Evolutionary conservation across 208 protist species (phyloP), one percentile per base, ranked within the genome.

Genomic region (Crithidia expoeki): DNA sequence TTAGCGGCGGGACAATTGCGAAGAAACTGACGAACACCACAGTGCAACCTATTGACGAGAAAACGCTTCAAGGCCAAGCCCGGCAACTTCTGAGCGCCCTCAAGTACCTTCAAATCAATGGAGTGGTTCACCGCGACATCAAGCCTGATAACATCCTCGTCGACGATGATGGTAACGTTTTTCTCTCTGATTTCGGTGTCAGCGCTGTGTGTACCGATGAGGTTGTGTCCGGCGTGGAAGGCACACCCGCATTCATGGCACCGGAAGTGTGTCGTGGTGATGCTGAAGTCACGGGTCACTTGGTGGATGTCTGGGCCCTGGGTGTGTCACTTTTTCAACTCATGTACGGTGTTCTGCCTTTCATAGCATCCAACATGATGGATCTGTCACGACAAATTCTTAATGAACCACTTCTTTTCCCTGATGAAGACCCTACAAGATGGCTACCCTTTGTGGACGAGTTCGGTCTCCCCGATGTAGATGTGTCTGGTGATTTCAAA

Each of bases 121-220:
- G 63, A 25, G 68, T 91, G 36, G 75, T 98, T 23, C 98, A 98
- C 72, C 76, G 97, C 36, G 97, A 99, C 74, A 87, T 99, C 34
- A 98, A 99, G 69, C 97, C 96, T 3, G 95, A 98, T 67, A 98
- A 98, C 72, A 90, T 98, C 44, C 80, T 95, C 17, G 38, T 89
- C 4, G 78, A 76, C 47, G 65, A 69, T 10, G 30, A 72, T 17
- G 70, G 60, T 10, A 76, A 62, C 27, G 73, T 65, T 3, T 83
- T 72, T 66, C 53, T 88, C 14, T 49, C 64, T 2, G 85, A 93
- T 60, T 89, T 93, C 74, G 88, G 88, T 27, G 72, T 86, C 4
- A 81, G 66, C 60, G 68, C 55, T 1, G 78, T 86, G 19, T 70
- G 59, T 53, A 71, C 53, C 16, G 76, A 75, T 5, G 50, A 67